Base-by-base conservation (phyloP, 2,329 filamentous ascomycete genomes). In the Aspergillus sclerotialis region DNA sequence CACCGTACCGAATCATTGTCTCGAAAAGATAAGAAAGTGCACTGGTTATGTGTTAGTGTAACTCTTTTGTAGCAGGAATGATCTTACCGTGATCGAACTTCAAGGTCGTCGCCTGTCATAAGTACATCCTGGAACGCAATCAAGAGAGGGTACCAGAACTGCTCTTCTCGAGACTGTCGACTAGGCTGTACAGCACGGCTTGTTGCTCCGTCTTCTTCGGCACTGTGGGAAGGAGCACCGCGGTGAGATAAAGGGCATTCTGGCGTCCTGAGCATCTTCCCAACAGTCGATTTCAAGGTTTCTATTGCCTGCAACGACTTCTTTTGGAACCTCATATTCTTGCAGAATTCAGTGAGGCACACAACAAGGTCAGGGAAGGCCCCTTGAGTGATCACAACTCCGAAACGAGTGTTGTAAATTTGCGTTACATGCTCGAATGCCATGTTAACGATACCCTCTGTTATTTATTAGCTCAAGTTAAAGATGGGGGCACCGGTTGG, bases 41-140 rank as follows among this genome's bases (percentile, higher is more conserved):
- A 49, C 76, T 63, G 33, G 32, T 19, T 13, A 25, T 3, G 19
- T 13, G 32, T 38, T 25, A 45, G 40, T 32, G 10, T 13, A 28
- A n/a, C 18, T 13, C 5, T 18, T 19, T 12, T 31, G 7, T 6
- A n/a, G 18, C 9, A n/a, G 11, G 16, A 8, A 18, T 18, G 13
- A 14, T 26, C 56, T 44, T 58, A 68, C 64, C 69, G 64, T 42
- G 76, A 95, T 38, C 92, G 82, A 26, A 96, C 92, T 63, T 99
- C 92, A 12, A 99, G 73, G 57, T 99, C 92, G 61, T 98, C 93
- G 2, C 93, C 92, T 2, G 92, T 98, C 92, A 99, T 99, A 30
- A 99, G 69, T 14, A 98, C 89, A 59, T 98, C 92, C 57, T 99
- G 92, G 70, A 98, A 98, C 3, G 93, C 90, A 56, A 98, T 96